Conservation (phyloP, 2,329 filamentous ascomycete genomes). For the Penicillium concentricum region DNA sequence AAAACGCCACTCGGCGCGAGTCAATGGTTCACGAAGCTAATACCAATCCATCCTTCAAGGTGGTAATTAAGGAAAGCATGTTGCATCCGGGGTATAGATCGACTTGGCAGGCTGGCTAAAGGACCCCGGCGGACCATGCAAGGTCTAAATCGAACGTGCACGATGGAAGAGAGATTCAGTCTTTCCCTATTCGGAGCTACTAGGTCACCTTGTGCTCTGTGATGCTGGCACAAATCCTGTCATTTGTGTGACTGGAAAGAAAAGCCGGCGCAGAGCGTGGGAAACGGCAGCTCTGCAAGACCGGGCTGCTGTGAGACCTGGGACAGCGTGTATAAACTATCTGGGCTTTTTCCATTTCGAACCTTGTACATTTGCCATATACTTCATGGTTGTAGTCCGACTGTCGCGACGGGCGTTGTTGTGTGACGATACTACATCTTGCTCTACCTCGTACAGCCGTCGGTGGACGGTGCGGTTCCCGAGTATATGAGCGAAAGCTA, state of each 20-base stretch:
- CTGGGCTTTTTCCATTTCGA: conserved; percentile 10
- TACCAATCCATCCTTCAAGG: not conserved
- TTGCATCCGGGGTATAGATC: conserved; percentile 9
- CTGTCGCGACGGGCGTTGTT: conserved; percentile 8
- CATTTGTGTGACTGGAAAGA: conserved; percentile 13
- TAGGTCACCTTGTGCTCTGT: conserved; percentile 13
- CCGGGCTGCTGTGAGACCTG: conserved; percentile 19
- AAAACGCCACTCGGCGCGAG: not conserved
- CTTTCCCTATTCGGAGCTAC: conserved; percentile 5
- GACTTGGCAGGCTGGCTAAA: not conserved
- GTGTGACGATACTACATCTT: conserved; percentile 14
- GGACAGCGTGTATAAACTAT: not conserved
- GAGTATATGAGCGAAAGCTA: conserved; percentile 10
- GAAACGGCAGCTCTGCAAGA: conserved; percentile 17
- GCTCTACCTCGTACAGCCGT: conserved; percentile 20
- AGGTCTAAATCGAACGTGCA: not conserved
- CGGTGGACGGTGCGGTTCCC: not conserved
- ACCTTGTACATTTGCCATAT: conserved; percentile 8
- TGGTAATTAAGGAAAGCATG: conserved; percentile 2
- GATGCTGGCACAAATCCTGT: conserved; percentile 4
- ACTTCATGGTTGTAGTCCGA: not conserved
- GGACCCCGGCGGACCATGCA: not conserved
- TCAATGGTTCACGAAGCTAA: not conserved
- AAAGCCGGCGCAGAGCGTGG: conserved; percentile 18
- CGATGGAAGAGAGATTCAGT: not conserved